These are phyloP conservation scores for Iris macrosiphon DNA, from an alignment of 106 monocot genomes.

Conservation along the genomic window DNA sequence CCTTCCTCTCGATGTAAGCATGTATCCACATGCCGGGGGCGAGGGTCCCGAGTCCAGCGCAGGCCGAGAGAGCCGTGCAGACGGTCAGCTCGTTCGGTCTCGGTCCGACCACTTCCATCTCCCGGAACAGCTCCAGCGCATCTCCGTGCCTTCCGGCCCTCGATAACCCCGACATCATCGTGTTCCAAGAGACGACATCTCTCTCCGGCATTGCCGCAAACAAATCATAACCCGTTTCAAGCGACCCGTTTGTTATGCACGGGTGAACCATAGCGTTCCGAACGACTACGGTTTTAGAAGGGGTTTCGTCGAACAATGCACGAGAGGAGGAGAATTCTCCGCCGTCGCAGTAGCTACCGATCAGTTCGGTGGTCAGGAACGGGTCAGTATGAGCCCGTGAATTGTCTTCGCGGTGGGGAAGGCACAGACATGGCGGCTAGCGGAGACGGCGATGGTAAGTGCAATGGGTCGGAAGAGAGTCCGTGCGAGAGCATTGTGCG, in stretches of 20 bases:
- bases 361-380: constrained; percentile 20
- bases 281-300: constrained; percentile 6
- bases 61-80: constrained; percentile 10
- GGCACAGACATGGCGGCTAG: constrained; percentile 3
- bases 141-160: neutral
- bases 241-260: neutral
- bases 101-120: constrained; percentile 6
- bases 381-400: constrained; percentile 21
- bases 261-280: constrained; percentile 10
- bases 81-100: constrained; percentile 6
- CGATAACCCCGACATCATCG: constrained; percentile 12
- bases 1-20: constrained; percentile 9
- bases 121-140: constrained; percentile 11
- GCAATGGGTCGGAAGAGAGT: constrained; percentile 20
- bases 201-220: constrained; percentile 14
- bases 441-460: constrained; percentile 14
- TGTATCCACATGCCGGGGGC: constrained; percentile 11
- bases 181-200: constrained; percentile 15
- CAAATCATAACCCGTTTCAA: constrained; percentile 2
- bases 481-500: neutral
- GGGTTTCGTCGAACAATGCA: constrained; percentile 13
- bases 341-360: constrained; percentile 7
- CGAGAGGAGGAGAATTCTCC: neutral
- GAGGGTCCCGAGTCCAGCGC: constrained; percentile 9
- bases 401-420: neutral